These are phyloP conservation scores for Cicer judaicum DNA, from an alignment of 306 rosid species.

Conservation along the genomic window DNA sequence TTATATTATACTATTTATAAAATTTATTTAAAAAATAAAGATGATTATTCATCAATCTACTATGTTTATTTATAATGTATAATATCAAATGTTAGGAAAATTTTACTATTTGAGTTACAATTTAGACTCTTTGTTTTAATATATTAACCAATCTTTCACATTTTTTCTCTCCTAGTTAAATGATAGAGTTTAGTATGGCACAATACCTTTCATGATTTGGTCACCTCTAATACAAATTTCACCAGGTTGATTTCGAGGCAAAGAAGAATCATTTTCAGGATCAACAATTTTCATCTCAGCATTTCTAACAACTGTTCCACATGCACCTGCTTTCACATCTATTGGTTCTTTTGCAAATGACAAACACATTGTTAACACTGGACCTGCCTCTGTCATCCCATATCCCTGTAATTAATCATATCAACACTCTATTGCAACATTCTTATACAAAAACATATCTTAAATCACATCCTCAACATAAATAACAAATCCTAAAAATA, in stretches of 20 bases:
- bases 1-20: neutral
- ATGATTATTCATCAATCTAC: too few relatives aligned
- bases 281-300: conserved; percentile 72
- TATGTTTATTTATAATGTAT: too few relatives aligned
- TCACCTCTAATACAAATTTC: conserved; percentile 77
- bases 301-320: conserved; percentile 77
- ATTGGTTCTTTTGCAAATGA: conserved; percentile 69
- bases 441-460: too few relatives aligned
- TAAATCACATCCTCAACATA: too few relatives aligned
- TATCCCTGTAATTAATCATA: conserved; percentile 56
- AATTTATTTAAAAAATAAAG: neutral
- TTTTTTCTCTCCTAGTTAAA: too few relatives aligned
- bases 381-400: conserved; percentile 85
- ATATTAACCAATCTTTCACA: neutral
- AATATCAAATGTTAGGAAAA: too few relatives aligned
- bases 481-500: too few relatives aligned
- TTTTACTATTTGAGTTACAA: too few relatives aligned
- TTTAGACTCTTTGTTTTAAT: neutral
- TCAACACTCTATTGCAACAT: neutral
- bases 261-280: conserved; percentile 57
- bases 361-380: conserved; percentile 64
- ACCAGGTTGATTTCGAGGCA: conserved; percentile 64
- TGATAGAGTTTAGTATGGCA: too few relatives aligned
- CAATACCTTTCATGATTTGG: conserved; percentile 79
- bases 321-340: conserved; percentile 66